Conservation (phyloP, 768 basidiomycete species). For the Suillus subluteus region DNA sequence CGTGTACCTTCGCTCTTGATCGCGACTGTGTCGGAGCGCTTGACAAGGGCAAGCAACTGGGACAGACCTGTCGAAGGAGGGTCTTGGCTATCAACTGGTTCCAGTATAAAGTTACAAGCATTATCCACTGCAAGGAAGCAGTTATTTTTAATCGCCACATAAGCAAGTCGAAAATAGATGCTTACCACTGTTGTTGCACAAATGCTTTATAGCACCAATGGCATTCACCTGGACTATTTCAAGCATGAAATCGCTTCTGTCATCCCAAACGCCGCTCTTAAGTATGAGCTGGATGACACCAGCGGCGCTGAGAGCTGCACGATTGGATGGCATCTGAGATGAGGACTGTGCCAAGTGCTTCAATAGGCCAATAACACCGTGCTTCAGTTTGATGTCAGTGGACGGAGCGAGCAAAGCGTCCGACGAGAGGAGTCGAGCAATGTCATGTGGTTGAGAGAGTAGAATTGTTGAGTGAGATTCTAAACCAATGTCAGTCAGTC, state of each 20-base stretch:
- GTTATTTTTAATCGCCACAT: slow-evolving; percentile 40
- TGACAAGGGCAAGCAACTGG: too few relatives aligned
- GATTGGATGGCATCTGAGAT: slow-evolving; percentile 59
- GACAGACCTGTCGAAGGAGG: too few relatives aligned
- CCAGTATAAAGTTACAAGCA: too few relatives aligned
- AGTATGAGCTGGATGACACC: slow-evolving; percentile 65
- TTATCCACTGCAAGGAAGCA: slow-evolving; percentile 41
- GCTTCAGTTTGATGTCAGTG: slow-evolving; percentile 82
- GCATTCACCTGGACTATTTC: slow-evolving; percentile 87
- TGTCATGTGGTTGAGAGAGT: slow-evolving; percentile 63
- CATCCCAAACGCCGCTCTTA: slow-evolving; percentile 68
- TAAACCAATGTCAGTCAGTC: slow-evolving; percentile 33
- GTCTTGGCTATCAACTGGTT: too few relatives aligned
- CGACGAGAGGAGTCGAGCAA: slow-evolving; percentile 66
- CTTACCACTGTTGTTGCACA: slow-evolving; percentile 78
- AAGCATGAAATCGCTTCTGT: slow-evolving; percentile 75
- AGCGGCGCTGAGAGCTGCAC: slow-evolving; percentile 59
- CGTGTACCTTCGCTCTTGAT: too few relatives aligned
- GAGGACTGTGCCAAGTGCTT: slow-evolving; percentile 82
- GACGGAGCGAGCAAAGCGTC: slow-evolving; percentile 53
- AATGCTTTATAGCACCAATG: slow-evolving; percentile 87
- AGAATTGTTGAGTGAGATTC: slow-evolving; percentile 64
- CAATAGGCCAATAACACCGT: slow-evolving; percentile 84
- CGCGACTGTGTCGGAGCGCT: too few relatives aligned
- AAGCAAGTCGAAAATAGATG: slow-evolving; percentile 26